Base-by-base conservation (phyloP, 495 filamentous ascomycete genomes). In the Aspergillus olivimuriae region DNA sequence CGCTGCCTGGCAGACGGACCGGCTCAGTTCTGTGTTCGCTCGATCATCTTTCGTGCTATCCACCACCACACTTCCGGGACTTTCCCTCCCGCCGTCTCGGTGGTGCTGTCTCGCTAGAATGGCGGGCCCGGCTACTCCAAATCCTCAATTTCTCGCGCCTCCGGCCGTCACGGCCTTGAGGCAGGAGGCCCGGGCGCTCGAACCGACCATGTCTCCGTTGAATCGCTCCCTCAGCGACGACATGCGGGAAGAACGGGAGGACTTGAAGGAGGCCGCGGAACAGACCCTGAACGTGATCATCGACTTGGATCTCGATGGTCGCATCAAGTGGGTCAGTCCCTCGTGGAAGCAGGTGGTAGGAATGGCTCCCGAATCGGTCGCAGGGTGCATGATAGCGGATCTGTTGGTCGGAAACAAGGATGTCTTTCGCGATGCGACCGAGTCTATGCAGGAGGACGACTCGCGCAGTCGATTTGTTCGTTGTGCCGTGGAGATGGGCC, bases 341-440 rank as follows among this genome's bases (percentile, higher is more conserved):
- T 94, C 90, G n/a, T 98, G 92, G 92, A 78, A 78, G 44, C 88
- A 95, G 55, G 86, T 98, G 34, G 82, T 97, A 35, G 92, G 92
- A 37, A 89, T 86, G 4, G 54, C 74, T 32, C 78, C 80, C 14
- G 79, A 84, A 12, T 76, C 83, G 10, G 82, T 96, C 38, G 71
- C 84, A 40, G 86, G 86, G 37, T 84, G 77, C 39, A 68, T 83
- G 37, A 89, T 98, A 48, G 75, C 86, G 22, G 86, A 95, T 28
- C 58, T 97, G 16, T 69, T 96, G 22, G 65, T 94, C 39, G 86
- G 83, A 26, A 82, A 89, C 62, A 84, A 80, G 48, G 69, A 77
- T 50, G 82, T 80, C 28, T 97, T 98, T 60, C 64, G 79, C 17
- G 83, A 89, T 42, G 84, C 86, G 11, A 77, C 91, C 20, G 86